A percentile compares a stretch with the other conserved stretches of the same genome.
Evolutionary conservation across 768 basidiomycete species (phyloP).

Genomic region (Suillus clintonianus): DNA sequence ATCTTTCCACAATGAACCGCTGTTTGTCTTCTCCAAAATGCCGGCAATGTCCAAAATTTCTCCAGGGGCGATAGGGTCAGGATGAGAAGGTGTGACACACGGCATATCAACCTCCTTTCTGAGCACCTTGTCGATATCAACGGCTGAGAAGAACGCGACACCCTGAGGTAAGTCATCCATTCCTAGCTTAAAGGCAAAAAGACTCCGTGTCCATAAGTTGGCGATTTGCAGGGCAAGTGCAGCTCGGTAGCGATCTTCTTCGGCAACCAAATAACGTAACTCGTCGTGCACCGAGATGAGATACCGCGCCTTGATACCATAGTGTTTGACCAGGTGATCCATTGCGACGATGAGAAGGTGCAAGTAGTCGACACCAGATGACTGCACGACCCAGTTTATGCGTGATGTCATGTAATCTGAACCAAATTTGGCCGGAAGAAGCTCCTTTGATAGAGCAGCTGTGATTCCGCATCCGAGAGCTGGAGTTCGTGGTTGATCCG

Average conservation of each 20-base stretch:
- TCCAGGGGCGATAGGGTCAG: constrained; percentile 79
- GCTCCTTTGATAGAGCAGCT: constrained; percentile 86
- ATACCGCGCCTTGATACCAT: constrained; percentile 87
- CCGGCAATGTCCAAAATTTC: constrained; percentile 75
- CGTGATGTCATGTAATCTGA: constrained; percentile 92
- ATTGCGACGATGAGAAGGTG: constrained; percentile 95
- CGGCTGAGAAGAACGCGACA: constrained; percentile 95
- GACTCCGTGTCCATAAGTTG: constrained; percentile 90
- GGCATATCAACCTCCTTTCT: constrained; percentile 97
- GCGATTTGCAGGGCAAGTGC: constrained; percentile 93
- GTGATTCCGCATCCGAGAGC: constrained; percentile 95
- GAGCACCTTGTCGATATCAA: constrained; percentile 88
- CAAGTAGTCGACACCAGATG: constrained; percentile 96
- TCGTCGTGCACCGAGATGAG: constrained; percentile 98
- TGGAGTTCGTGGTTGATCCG: constrained; percentile 85
- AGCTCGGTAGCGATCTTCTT: constrained; percentile 87
- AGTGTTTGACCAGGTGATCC: constrained; percentile 81
- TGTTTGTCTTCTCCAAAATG: constrained; percentile 66
- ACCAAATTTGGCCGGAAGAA: constrained; percentile 79
- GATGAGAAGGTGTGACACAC: constrained; percentile 93
- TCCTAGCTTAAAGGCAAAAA: constrained; percentile 91
- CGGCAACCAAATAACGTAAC: constrained; percentile 87
- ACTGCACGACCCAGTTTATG: constrained; percentile 99
- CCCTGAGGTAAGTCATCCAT: constrained; percentile 96
- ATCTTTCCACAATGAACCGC: constrained; percentile 65